Evolutionary conservation across 495 filamentous ascomycete genomes (phyloP).

Genomic region (Penicillium manginii): DNA sequence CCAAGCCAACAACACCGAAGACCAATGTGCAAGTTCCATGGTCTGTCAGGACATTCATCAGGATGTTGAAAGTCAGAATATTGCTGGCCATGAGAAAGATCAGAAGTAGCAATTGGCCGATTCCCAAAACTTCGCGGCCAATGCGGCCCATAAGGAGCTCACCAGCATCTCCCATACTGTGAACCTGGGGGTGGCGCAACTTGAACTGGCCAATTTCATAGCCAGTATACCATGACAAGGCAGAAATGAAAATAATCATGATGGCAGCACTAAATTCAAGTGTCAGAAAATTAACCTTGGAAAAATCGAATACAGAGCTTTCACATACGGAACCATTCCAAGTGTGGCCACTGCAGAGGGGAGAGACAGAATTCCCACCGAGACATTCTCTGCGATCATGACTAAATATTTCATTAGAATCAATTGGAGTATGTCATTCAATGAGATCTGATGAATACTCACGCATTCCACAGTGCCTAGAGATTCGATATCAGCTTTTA

Average conservation of each 20-base stretch:
- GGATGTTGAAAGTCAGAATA: slow-evolving; percentile 66
- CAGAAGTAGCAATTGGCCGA: slow-evolving; percentile 66
- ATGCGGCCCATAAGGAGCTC: slow-evolving; percentile 64
- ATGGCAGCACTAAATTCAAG: slow-evolving; percentile 43
- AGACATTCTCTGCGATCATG: slow-evolving; percentile 70
- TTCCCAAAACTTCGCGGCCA: slow-evolving; percentile 65
- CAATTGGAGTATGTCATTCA: neutral
- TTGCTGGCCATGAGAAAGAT: slow-evolving; percentile 77
- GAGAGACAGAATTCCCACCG: slow-evolving; percentile 67
- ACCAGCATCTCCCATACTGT: slow-evolving; percentile 73
- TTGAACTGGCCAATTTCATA: slow-evolving; percentile 44
- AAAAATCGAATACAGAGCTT: neutral
- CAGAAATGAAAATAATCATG: slow-evolving; percentile 61
- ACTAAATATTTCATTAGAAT: slow-evolving; percentile 33
- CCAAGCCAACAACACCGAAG: slow-evolving; percentile 65
- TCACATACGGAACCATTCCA: slow-evolving; percentile 57
- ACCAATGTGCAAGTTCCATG: slow-evolving; percentile 69
- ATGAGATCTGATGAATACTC: slow-evolving; percentile 16
- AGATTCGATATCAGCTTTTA: neutral
- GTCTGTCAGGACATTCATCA: slow-evolving; percentile 65
- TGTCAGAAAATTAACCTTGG: slow-evolving; percentile 5
- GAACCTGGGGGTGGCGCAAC: slow-evolving; percentile 50
- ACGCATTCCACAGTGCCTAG: slow-evolving; percentile 42
- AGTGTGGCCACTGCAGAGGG: slow-evolving; percentile 64
- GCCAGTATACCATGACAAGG: slow-evolving; percentile 61